Evolutionary conservation across 1,284 basidiomycete species (phyloP).

Genomic region (Golubevia sp.): DNA sequence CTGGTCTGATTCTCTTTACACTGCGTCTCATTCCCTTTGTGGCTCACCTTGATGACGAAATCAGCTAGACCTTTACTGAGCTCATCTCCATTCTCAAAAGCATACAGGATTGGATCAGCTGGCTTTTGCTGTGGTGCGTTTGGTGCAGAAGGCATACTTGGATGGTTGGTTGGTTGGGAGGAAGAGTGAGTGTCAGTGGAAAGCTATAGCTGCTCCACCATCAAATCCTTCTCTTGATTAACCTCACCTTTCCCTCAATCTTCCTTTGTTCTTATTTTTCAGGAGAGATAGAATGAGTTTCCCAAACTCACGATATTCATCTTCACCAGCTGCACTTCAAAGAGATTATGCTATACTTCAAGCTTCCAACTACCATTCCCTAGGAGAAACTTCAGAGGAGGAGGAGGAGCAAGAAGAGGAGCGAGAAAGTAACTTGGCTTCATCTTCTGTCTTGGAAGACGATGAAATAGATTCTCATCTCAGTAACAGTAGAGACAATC

Average conservation of each 20-base stretch:
- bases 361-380: neutral
- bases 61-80: constrained; percentile 52
- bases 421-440: neutral
- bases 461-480: neutral
- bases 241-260: neutral
- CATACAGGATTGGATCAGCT: constrained; percentile 28
- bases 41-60: constrained; percentile 51
- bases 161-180: neutral
- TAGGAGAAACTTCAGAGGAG: neutral
- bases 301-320: neutral
- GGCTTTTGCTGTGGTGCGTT: neutral
- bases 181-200: neutral
- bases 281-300: neutral
- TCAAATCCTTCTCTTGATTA: neutral
- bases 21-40: too few species aligned
- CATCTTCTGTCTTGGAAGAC: neutral
- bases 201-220: too few species aligned
- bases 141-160: neutral
- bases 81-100: constrained; percentile 40
- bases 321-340: neutral
- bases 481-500: neutral
- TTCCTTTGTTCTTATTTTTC: neutral
- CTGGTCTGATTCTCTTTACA: too few species aligned
- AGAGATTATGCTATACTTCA: neutral
- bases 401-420: neutral